phyloP scores from a whole-genome alignment of 148 eudicot genomes.

The Chenopodium suecicum region DNA sequence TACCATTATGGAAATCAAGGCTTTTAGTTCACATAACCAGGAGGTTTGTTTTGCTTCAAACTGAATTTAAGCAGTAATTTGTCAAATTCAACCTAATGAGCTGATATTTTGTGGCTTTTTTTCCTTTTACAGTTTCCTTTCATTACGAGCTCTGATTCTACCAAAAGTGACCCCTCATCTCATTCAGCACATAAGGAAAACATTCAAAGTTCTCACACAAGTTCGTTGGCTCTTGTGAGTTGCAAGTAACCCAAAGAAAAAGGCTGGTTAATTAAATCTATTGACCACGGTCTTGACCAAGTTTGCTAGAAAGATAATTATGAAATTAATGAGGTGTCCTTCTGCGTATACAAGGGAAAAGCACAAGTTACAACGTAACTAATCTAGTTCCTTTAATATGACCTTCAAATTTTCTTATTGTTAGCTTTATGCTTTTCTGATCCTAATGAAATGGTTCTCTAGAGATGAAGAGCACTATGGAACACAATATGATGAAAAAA shows the following conservation, averaged over 20 bases:
- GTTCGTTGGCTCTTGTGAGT: slow-evolving; percentile 41
- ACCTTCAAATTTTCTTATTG: neutral
- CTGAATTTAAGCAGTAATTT: neutral
- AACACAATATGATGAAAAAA: slow-evolving; percentile 38
- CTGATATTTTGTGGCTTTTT: neutral
- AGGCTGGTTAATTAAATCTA: slow-evolving; percentile 56
- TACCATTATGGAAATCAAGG: slow-evolving; percentile 67
- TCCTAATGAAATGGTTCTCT: slow-evolving; percentile 6
- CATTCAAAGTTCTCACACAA: slow-evolving; percentile 16
- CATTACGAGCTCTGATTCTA: slow-evolving; percentile 25
- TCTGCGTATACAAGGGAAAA: slow-evolving; percentile 65
- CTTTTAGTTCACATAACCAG: slow-evolving; percentile 75
- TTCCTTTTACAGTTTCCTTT: slow-evolving; percentile 51
- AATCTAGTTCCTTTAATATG: slow-evolving; percentile 1
- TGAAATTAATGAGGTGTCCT: slow-evolving; percentile 33
- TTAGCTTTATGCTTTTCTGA: neutral
- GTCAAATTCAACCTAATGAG: neutral
- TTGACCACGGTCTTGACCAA: slow-evolving; percentile 51
- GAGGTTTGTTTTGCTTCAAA: slow-evolving; percentile 52
- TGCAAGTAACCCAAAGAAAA: slow-evolving; percentile 53
- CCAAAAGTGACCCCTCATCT: slow-evolving; percentile 7
- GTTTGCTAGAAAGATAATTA: slow-evolving; percentile 70
- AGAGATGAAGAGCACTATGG: slow-evolving; percentile 56
- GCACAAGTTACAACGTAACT: slow-evolving; percentile 48
- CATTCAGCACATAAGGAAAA: slow-evolving; percentile 24